Evolutionary conservation across 306 rosid genomes (phyloP), one percentile per base, ranked within the genome.

Genomic region (Cicer judaicum): DNA sequence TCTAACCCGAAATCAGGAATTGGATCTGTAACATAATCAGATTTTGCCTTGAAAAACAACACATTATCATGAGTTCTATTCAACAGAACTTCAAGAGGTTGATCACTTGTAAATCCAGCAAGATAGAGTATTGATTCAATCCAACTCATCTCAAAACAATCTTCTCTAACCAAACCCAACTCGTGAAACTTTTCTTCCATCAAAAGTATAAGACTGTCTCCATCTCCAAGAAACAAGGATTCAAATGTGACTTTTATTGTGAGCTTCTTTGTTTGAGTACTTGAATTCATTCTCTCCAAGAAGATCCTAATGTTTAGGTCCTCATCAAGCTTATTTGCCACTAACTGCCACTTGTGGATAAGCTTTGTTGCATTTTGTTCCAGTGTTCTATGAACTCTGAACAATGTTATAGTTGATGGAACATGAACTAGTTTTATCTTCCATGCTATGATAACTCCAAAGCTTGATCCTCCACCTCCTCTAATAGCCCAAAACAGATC

Each of bases 401-500:
- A 91, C 6, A 82, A 77, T 0, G 91, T 84, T 6, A 91, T 91
- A 2, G 49, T 86, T 24, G 81, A 68, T n/a, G 97, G 95, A 21
- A 89, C 88, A 0, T 82, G 39, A 55, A 91, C 91, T 42, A 89
- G 43, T 56, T 67, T 68, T 2, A 91, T 10, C 42, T 77, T 87
- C 83, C 85, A 91, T 2, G 91, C 65, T 2, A 86, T 13, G 2
- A 89, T 61, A 6, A 91, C 89, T 12, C 97, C 92, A 47, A 89
- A 91, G 63, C 88, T 86, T 4, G 85, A 87, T 16, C 88, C 91
- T 0, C 92, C 91, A 19, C 95, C 95, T 4, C 97, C 95, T 65
- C 85, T 81, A 40, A 89, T 87, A 2, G 95, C 95, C 97, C 92
- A 91, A 70, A 89, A 91, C 38, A 90, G 73, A 73, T 88, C 91